A percentile compares a stretch with the other conserved stretches of the same genome.
Evolutionary conservation across 2,329 filamentous ascomycete genomes (phyloP).

Genomic region (Monosporascus sp.): DNA sequence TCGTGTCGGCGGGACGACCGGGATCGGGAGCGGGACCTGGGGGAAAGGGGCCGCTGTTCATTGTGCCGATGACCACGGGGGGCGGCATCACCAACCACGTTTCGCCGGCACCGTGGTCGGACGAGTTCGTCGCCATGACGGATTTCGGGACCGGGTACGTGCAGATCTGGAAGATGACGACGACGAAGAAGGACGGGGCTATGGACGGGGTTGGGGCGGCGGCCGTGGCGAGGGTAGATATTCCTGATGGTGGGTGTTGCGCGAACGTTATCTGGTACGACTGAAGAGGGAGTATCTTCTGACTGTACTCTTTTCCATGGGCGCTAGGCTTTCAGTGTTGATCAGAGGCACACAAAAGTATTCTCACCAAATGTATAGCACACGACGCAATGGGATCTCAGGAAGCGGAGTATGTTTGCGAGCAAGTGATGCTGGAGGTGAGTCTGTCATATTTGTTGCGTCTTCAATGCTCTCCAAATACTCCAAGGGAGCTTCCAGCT

Average conservation of each 20-base stretch:
- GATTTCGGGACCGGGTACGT: constrained; percentile 13
- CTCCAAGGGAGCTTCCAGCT: constrained; percentile 85
- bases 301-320: too few relatives aligned
- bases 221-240: constrained; percentile 11
- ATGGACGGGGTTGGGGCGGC: background rate
- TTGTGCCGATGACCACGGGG: constrained; percentile 10
- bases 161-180: constrained; percentile 14
- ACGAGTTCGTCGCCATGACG: constrained; percentile 14
- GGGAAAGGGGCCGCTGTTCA: constrained; percentile 10
- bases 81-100: constrained; percentile 14
- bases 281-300: background rate
- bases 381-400: background rate
- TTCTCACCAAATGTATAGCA: too few relatives aligned
- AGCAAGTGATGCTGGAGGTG: background rate
- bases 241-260: constrained; percentile 16
- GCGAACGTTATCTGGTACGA: constrained; percentile 18
- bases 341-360: too few relatives aligned
- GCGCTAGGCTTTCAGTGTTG: too few relatives aligned
- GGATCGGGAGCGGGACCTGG: too few relatives aligned
- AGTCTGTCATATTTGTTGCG: constrained; percentile 37
- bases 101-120: constrained; percentile 10
- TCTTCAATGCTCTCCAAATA: constrained; percentile 49
- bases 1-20: background rate
- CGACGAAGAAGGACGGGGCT: background rate
- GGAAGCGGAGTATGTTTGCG: too few relatives aligned